phyloP scores from a whole-genome alignment of 2,329 filamentous ascomycete species.

The Aspergillus tanneri region DNA sequence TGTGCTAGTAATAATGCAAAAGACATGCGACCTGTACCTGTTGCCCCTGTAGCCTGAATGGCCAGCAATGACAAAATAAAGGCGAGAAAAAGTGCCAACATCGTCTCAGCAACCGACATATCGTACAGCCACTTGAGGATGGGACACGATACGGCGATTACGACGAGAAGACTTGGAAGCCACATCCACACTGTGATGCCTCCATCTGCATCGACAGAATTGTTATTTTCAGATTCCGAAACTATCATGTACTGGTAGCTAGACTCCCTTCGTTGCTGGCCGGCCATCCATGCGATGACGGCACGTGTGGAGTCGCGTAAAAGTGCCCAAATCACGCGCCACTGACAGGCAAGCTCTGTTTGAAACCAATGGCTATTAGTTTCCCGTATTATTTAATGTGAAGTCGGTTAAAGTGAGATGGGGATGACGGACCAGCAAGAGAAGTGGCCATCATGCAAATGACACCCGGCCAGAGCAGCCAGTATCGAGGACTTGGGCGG shows the following conservation, averaged over 20 bases:
- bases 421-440: neutral
- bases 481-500: constrained; percentile 7
- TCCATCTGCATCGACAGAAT: neutral
- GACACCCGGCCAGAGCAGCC: constrained; percentile 8
- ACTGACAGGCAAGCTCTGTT: constrained; percentile 6
- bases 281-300: neutral
- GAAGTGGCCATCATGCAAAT: constrained; percentile 5
- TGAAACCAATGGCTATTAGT: too few species aligned
- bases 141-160: neutral
- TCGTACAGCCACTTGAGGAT: neutral
- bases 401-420: neutral
- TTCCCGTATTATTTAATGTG: neutral
- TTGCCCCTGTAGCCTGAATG: constrained; percentile 6
- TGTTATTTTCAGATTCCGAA: neutral
- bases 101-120: neutral
- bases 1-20: neutral
- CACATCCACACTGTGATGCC: constrained; percentile 4
- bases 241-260: neutral
- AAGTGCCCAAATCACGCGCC: constrained; percentile 4
- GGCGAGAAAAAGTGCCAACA: constrained; percentile 4
- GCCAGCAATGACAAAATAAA: constrained; percentile 7
- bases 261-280: neutral
- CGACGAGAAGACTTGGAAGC: neutral
- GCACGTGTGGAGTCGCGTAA: neutral
- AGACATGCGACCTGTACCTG: neutral